phyloP scores from a whole-genome alignment of 108 stramenopile species.

The Aureococcus anophagefferens region DNA sequence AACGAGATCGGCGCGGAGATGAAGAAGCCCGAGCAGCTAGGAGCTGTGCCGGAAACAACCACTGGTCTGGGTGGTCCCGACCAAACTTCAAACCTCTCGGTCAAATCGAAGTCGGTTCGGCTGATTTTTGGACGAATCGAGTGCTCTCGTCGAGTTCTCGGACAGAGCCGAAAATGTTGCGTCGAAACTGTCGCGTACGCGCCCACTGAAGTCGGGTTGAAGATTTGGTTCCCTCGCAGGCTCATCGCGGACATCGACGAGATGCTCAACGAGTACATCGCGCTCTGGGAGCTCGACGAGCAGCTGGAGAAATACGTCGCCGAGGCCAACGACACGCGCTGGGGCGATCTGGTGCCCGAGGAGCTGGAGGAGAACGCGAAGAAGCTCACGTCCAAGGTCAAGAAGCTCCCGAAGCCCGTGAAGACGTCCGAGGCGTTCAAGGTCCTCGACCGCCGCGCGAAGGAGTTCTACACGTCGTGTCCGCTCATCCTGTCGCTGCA shows the following conservation, averaged over 20 bases:
- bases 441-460: slow-evolving; percentile 36
- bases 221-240: no score
- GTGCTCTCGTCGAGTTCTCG: no score
- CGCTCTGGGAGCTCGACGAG: slow-evolving; percentile 6
- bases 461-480: slow-evolving; percentile 53
- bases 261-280: neutral
- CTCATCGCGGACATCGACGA: neutral
- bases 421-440: slow-evolving; percentile 41
- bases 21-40: slow-evolving; percentile 21
- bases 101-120: no score
- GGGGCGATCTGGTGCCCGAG: slow-evolving; percentile 47
- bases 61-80: no score
- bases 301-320: slow-evolving; percentile 22
- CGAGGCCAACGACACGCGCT: slow-evolving; percentile 28
- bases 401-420: slow-evolving; percentile 38
- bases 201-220: no score
- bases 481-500: slow-evolving; percentile 48
- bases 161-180: no score
- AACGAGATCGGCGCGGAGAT: slow-evolving; percentile 30
- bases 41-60: neutral
- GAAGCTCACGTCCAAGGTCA: slow-evolving; percentile 7
- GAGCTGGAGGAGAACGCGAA: slow-evolving; percentile 42
- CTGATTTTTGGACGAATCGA: no score
- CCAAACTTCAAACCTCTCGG: no score
- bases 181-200: no score